These are phyloP conservation scores for Fusarium sp. DNA, from an alignment of 2,329 filamentous ascomycete genomes.

Conservation along the genomic window DNA sequence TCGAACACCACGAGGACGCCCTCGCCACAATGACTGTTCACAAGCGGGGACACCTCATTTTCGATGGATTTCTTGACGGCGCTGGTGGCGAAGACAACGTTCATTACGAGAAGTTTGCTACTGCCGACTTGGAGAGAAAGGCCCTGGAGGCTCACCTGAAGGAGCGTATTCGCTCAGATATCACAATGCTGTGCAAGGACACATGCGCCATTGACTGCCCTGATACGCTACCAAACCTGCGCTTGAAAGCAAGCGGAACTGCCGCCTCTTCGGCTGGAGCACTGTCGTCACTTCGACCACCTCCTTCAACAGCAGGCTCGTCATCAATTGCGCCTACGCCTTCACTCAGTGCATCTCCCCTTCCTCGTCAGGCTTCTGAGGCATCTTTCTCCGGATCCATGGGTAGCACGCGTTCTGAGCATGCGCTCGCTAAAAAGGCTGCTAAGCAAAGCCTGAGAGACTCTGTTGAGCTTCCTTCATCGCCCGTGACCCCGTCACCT, in stretches of 20 bases:
- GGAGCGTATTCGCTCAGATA: slow-evolving; percentile 59
- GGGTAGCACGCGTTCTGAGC: slow-evolving; percentile 41
- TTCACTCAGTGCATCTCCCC: slow-evolving; percentile 28
- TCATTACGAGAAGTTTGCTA: slow-evolving; percentile 48
- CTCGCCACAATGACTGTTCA: slow-evolving; percentile 59
- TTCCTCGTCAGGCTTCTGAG: slow-evolving; percentile 31
- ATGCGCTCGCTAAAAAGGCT: slow-evolving; percentile 40
- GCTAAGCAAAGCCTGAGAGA: slow-evolving; percentile 38
- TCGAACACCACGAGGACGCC: slow-evolving; percentile 59
- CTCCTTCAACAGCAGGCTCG: slow-evolving; percentile 23
- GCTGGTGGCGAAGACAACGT: slow-evolving; percentile 50
- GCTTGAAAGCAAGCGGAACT: slow-evolving; percentile 37
- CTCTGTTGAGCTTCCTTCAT: slow-evolving; percentile 29
- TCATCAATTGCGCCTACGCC: slow-evolving; percentile 27
- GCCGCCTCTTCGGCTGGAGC: slow-evolving; percentile 28
- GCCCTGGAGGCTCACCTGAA: slow-evolving; percentile 55
- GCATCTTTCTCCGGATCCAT: slow-evolving; percentile 38
- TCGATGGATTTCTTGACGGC: slow-evolving; percentile 45
- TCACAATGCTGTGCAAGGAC: slow-evolving; percentile 62
- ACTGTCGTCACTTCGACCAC: slow-evolving; percentile 8
- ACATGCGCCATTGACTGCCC: slow-evolving; percentile 58
- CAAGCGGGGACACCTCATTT: slow-evolving; percentile 64
- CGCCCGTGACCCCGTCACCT: slow-evolving; percentile 23
- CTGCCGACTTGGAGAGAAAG: slow-evolving; percentile 52
- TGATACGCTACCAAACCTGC: slow-evolving; percentile 46